Evolutionary conservation across 73 alveolate genomes (phyloP), one percentile per base, ranked within the genome.

Genomic region (Breviolum minutum): DNA sequence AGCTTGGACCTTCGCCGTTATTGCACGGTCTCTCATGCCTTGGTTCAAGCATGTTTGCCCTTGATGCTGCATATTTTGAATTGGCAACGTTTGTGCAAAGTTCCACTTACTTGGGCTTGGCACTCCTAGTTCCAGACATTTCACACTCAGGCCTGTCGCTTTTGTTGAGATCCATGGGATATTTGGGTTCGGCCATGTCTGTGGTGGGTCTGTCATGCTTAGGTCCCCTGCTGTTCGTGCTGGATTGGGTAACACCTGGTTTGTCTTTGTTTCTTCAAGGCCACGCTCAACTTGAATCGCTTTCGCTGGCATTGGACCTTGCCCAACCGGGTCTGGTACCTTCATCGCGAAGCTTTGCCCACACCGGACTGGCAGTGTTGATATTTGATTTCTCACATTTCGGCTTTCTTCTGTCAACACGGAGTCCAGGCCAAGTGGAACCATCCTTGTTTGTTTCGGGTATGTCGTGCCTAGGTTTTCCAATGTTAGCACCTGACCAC

Each of bases 171-270:
- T 30, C 61, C 7, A 11, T 19, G 19, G 81, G 24, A 22, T 16
- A 30, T 26, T 27, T 62, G 30, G 68, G 62, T 29, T 83, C 40
- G 6, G 20, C 60, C 48, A 19, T 73, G 63, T n/a, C 62, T 54
- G 26, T 62, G 48, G 26, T 22, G 27, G 87, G 96, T 60, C 0
- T 29, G 22, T 20, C 87, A 5, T 69, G 87, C 61, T 29, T 70
- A 40, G 97, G 77, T 14, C 97, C 88, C 24, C 8, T 54, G 62
- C 63, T 61, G 84, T 91, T 32, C 40, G 85, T 68, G 69, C 84
- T 26, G 7, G 95, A 88, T 61, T 22, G 14, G 29, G 84, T 16
- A 20, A 20, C 24, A 9, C 48, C 12, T 14, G 95, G 85, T 54
- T 88, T 68, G 85, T 22, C 40, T 26, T 27, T 80, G 88, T 30